Evolutionary conservation across 805 yeast species (phyloP), one percentile per base, ranked within the genome.

Genomic region (Nakazawaea wickerhamii): DNA sequence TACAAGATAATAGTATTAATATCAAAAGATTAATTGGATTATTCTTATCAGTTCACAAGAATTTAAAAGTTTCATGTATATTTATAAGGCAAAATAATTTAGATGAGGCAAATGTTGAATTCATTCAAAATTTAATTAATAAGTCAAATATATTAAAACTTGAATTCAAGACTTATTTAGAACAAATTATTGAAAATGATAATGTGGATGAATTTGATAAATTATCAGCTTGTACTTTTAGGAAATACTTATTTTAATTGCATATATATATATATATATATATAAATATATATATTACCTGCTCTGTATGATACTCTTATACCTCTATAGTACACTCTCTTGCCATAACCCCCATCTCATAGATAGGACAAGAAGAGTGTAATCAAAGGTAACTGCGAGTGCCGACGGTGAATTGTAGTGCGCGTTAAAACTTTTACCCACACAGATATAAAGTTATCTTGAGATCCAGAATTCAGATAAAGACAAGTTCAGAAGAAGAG

Each of bases 31-130:
- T 51, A 31, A 57, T 53, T 36, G 59, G 52, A 21, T 48, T 50
- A 46, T 76, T 60, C 58, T 59, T 69, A 35, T 71, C 70, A 28
- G 68, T 63, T 35, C 63, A 55, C 48, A 67, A 48, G 52, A 70
- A 43, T 15, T 30, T 43, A 13, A 38, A 43, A 23, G 17, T 43
- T 8, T 38, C 43, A 3, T 33, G 42, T 25, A 8, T 34, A 5
- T 43, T 38, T 20, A 19, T 43, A 4, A 22, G 17, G 27, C 19
- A 38, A 20, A 38, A 38, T 9, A 15, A 17, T n/a, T 21, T 43
- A 17, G 43, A 43, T 10, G 43, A 38, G 11, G 15, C 10, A 5
- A 34, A 19, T 8, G 30, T 43, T 5, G 46, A 43, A 9, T 34
- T 43, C 13, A 33, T 43, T 7, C 20, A 38, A 25, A 38, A 14